Evolutionary conservation across 805 yeast species (phyloP).

Genomic region (Cyberlindnera sargentensis): DNA sequence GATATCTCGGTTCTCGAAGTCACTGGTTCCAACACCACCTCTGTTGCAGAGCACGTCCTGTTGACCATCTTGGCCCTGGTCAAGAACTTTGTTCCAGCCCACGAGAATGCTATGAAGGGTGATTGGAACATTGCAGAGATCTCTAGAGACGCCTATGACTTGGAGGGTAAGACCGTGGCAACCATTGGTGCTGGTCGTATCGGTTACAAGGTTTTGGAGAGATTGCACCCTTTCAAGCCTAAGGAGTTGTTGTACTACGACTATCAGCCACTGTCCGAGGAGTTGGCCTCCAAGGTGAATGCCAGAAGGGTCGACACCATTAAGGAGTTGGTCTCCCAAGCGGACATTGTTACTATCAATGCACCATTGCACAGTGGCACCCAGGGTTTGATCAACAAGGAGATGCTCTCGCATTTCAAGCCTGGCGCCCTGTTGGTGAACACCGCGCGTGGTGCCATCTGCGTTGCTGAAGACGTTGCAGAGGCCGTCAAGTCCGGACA

Average conservation of each 20-base stretch:
- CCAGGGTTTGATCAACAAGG: constrained; percentile 59
- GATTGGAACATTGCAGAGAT: constrained; percentile 75
- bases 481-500: constrained; percentile 65
- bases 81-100: constrained; percentile 75
- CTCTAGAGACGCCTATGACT: constrained; percentile 66
- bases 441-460: constrained; percentile 80
- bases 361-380: constrained; percentile 71
- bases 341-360: constrained; percentile 72
- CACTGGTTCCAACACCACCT: constrained; percentile 73
- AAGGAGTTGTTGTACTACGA: constrained; percentile 69
- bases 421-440: constrained; percentile 68
- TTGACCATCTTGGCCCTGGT: constrained; percentile 67
- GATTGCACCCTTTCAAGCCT: constrained; percentile 67
- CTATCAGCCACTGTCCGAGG: constrained; percentile 59
- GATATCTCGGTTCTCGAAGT: constrained; percentile 70
- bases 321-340: constrained; percentile 58
- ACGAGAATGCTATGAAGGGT: constrained; percentile 53
- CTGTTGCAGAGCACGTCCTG: constrained; percentile 77
- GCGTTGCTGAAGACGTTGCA: constrained; percentile 66
- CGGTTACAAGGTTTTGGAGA: constrained; percentile 68
- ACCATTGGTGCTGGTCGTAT: constrained; percentile 81
- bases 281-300: constrained; percentile 50
- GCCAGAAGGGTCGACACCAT: constrained; percentile 52
- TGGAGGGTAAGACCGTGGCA: constrained; percentile 71
- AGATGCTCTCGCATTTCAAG: constrained; percentile 60